phyloP scores from a whole-genome alignment of 176 grass and related monocot genomes.

The Bothriochloa decipiens region DNA sequence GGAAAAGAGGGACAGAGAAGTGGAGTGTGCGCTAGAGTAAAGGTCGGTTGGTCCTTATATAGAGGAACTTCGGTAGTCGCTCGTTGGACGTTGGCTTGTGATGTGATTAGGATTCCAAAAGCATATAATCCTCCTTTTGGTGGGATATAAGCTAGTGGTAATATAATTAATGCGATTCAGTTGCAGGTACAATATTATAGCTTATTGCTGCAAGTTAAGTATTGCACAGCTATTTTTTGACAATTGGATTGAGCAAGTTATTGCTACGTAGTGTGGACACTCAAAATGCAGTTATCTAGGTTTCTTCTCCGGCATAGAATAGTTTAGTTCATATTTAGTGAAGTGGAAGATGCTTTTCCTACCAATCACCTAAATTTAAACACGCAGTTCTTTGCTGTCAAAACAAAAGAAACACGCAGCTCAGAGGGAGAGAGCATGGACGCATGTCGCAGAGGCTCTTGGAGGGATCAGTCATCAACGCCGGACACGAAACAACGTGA shows the following conservation, averaged over 20 bases:
- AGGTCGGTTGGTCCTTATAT: conserved; percentile 9
- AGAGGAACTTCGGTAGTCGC: background rate
- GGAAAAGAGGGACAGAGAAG: too few species aligned
- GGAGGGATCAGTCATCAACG: too few species aligned
- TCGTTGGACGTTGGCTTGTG: background rate
- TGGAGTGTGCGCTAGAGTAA: background rate
- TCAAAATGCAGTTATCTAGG: too few species aligned
- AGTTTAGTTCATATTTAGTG: too few species aligned
- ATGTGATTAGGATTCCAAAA: conserved; percentile 15
- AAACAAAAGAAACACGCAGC: too few species aligned
- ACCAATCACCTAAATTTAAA: too few species aligned
- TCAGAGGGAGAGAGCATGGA: too few species aligned
- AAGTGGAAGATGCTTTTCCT: too few species aligned
- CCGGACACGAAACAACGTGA: too few species aligned
- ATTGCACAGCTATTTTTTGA: background rate
- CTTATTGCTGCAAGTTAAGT: conserved; percentile 11
- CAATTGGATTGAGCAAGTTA: conserved; percentile 9
- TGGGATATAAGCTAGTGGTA: conserved; percentile 17
- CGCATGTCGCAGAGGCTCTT: too few species aligned
- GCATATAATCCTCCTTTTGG: background rate
- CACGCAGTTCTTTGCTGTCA: too few species aligned
- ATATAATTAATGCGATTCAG: conserved; percentile 5
- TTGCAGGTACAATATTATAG: background rate
- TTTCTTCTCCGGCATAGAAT: too few species aligned
- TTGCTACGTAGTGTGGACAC: background rate